Base-by-base conservation (phyloP, 345 rosid genomes). In the Tarenaya hassleriana region DNA sequence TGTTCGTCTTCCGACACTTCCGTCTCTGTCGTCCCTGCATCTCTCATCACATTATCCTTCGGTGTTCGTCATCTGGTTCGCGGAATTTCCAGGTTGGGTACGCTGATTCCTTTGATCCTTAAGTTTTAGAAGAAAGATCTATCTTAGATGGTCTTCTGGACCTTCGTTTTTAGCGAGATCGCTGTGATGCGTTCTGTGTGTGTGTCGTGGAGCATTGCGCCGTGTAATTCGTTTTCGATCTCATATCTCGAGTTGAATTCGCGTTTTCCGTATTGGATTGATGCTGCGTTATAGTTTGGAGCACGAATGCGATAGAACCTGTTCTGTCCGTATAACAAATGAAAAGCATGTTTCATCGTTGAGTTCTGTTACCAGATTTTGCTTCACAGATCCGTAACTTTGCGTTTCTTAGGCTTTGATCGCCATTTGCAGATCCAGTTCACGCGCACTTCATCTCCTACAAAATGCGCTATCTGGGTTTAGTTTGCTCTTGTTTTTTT, bases 101-200 rank as follows among this genome's bases (percentile, higher is more conserved):
- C 52, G 14, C 14, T 43, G 7, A 1, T 12, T 47, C 52, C 50
- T 35, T 44, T 38, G 70, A 58, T 66, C 60, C 39, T 58, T 24
- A 17, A 52, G 39, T 66, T 46, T n/a, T n/a, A 1, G 15, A 32
- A 31, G 20, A 45, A 64, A 46, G 70, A 66, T 65, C 64, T 46
- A 31, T 50, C 34, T 35, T 42, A 16, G 17, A 48, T 33, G 47
- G 18, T n/a, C 7, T 31, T 12, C 41, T 62, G 32, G 14, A 50
- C 33, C 35, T 27, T 29, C 16, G 31, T n/a, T 52, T 21, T 10
- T 12, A 24, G 19, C 13, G 47, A 44, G 53, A 64, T 64, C 69
- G 21, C 16, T n/a, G 38, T 12, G 5, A 55, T 56, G 38, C 44
- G 50, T 34, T 19, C 21, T 49, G 8, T 34, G n/a, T 43, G 20